phyloP scores from a whole-genome alignment of 164 flowering plant genomes.

The Berberis vulgaris region DNA sequence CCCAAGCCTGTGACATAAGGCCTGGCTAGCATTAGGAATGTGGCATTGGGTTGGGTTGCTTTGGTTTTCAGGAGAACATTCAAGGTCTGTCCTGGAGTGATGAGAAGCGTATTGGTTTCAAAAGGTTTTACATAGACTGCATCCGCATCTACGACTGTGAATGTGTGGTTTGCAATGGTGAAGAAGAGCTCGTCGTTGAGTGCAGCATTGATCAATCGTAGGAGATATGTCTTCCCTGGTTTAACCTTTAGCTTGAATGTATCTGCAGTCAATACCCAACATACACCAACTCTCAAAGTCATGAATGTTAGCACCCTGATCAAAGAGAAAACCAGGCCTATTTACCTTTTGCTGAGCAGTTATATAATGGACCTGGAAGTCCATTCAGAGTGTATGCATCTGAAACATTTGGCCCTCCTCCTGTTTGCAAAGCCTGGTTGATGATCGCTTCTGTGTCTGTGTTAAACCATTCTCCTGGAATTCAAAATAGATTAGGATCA shows the following conservation, averaged over 20 bases:
- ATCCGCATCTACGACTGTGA: conserved; percentile 20
- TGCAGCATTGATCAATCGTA: conserved; percentile 17
- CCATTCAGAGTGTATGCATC: conserved; percentile 26
- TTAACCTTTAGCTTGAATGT: conserved; percentile 25
- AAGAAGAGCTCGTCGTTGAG: conserved; percentile 38
- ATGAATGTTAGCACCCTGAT: not conserved
- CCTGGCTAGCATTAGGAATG: conserved; percentile 19
- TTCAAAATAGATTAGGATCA: no score
- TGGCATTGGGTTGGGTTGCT: conserved; percentile 11
- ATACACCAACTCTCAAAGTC: no score
- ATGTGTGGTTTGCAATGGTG: conserved; percentile 23
- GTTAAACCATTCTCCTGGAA: conserved; percentile 40
- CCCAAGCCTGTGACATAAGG: conserved; percentile 24
- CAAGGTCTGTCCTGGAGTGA: conserved; percentile 21
- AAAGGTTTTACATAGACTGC: conserved; percentile 23
- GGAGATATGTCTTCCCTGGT: conserved; percentile 17
- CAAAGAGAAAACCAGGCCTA: no score
- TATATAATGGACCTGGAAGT: conserved; percentile 30
- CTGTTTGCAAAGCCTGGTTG: conserved; percentile 30
- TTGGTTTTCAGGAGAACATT: conserved; percentile 14
- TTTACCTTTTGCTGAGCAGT: conserved; percentile 34
- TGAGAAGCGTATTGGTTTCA: conserved; percentile 15
- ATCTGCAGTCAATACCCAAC: conserved; percentile 16
- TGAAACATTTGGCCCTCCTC: conserved; percentile 43
- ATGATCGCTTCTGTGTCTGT: conserved; percentile 34